Evolutionary conservation across 768 basidiomycete genomes (phyloP), one percentile per base, ranked within the genome.

Genomic region (Rhizopogon vulgaris): DNA sequence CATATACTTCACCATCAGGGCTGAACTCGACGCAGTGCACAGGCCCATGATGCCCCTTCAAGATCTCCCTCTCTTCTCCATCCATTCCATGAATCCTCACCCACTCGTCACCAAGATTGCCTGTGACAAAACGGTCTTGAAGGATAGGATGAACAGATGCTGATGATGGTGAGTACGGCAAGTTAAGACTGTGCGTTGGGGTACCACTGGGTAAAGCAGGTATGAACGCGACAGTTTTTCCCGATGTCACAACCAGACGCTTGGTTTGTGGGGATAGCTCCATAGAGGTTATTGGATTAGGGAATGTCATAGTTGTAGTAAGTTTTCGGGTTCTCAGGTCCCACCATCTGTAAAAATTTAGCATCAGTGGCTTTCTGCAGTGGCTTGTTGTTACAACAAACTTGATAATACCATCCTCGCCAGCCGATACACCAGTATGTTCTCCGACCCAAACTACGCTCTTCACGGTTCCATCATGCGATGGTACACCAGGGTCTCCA

Each of bases 41-140:
- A 17, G 95, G 94, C 22, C 95, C 96, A 65, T 98, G 96, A 63
- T 98, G 96, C 4, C 95, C 95, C 69, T 96, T 95, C 52, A 94
- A 78, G 28, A 96, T 80, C 52, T 97, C 95, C 56, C 80, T 72
- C 72, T 99, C 94, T 67, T 87, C 84, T 2, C 95, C 96, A 30
- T 87, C 81, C 63, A 94, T 83, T 14, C 87, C 87, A 65, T 98
- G 93, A 28, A 97, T 83, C 34, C 95, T 79, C 41, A 99, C 94
- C 96, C 96, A 98, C 61, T 97, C 94, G 67, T 99, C 96, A 12
- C 78, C 80, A 47, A 79, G 76, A 58, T 84, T 90, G 38, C 96
- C 96, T 0, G 92, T 93, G 52, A 98, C 87, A 69, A 97, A 98
- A 46, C 91, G 81, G 64, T 95, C 89, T 63, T 90, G 84, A 41